A percentile compares a stretch with the other conserved stretches of the same genome.
Evolutionary conservation across 129 eudicot genomes (phyloP).

Genomic region (Apium graveolens): DNA sequence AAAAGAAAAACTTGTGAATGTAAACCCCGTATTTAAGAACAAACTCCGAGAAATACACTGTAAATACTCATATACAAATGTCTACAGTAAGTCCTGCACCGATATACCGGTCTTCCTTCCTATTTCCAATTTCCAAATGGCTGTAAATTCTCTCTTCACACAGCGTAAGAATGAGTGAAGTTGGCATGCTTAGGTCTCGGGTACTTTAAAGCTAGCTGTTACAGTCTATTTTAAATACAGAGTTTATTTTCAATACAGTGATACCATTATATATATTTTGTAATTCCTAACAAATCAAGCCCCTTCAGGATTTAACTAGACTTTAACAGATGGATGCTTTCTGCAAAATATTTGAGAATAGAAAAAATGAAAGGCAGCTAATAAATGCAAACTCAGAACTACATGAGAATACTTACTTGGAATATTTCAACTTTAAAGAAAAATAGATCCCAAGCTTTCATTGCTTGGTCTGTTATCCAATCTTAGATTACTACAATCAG

Average conservation of each 20-base stretch:
- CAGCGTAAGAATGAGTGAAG: background rate
- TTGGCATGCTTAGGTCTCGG: background rate
- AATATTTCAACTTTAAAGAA: constrained; percentile 64
- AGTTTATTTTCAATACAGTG: background rate
- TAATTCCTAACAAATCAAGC: background rate
- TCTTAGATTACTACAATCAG: constrained; percentile 55
- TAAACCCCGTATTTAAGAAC: too few species aligned
- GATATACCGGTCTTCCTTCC: too few species aligned
- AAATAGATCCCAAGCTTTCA: constrained; percentile 51
- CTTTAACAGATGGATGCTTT: background rate
- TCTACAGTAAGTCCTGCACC: background rate
- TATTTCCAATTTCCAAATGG: background rate
- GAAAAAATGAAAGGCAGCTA: background rate
- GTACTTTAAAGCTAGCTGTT: background rate
- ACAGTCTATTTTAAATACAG: too few species aligned
- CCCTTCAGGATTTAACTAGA: background rate
- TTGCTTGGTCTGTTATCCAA: constrained; percentile 62
- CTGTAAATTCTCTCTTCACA: background rate
- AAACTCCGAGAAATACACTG: too few species aligned
- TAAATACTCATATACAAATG: background rate
- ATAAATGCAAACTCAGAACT: background rate
- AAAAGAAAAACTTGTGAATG: too few species aligned
- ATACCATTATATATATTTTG: background rate
- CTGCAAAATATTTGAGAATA: background rate
- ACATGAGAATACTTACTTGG: constrained; percentile 32